Conservation (phyloP, 2,329 filamentous ascomycete species). For the Microsporum canis region DNA sequence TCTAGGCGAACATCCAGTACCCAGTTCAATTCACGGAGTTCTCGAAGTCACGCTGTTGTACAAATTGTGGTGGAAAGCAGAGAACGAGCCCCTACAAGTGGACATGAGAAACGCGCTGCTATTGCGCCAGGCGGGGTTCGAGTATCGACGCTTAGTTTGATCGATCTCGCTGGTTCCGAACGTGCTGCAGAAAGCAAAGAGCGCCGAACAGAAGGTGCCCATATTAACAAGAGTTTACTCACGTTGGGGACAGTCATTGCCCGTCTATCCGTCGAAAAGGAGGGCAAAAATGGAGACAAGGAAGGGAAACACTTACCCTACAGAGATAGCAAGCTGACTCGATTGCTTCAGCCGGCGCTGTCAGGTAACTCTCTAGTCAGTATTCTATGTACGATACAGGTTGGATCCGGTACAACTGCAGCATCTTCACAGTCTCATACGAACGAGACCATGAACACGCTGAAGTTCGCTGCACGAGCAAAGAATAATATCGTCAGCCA, state of each 20-base stretch:
- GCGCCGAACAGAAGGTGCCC: slow-evolving; percentile 81
- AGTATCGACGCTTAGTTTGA: slow-evolving; percentile 87
- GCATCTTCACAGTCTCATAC: slow-evolving; percentile 64
- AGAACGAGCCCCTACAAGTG: slow-evolving; percentile 58
- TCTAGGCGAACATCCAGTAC: slow-evolving; percentile 84
- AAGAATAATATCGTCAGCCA: slow-evolving; percentile 98
- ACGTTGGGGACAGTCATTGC: slow-evolving; percentile 93
- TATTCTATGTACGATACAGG: slow-evolving; percentile 92
- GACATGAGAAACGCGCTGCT: slow-evolving; percentile 54
- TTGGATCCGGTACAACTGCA: slow-evolving; percentile 62
- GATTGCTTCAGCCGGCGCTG: slow-evolving; percentile 79
- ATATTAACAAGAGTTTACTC: slow-evolving; percentile 96
- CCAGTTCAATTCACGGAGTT: slow-evolving; percentile 93
- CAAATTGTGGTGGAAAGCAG: slow-evolving; percentile 97
- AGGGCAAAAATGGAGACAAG: slow-evolving; percentile 65
- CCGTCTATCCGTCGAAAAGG: slow-evolving; percentile 75
- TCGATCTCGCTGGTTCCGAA: slow-evolving; percentile 92
- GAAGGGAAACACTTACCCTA: slow-evolving; percentile 91
- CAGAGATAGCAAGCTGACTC: slow-evolving; percentile 91
- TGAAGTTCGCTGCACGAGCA: slow-evolving; percentile 91
- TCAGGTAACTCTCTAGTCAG: slow-evolving; percentile 92
- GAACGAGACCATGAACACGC: slow-evolving; percentile 81
- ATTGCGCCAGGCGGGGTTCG: slow-evolving; percentile 78
- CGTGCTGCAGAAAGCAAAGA: slow-evolving; percentile 93
- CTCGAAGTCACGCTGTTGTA: slow-evolving; percentile 93